phyloP scores from a whole-genome alignment of 1,284 basidiomycete genomes.

The Apiotrichum siamense region DNA sequence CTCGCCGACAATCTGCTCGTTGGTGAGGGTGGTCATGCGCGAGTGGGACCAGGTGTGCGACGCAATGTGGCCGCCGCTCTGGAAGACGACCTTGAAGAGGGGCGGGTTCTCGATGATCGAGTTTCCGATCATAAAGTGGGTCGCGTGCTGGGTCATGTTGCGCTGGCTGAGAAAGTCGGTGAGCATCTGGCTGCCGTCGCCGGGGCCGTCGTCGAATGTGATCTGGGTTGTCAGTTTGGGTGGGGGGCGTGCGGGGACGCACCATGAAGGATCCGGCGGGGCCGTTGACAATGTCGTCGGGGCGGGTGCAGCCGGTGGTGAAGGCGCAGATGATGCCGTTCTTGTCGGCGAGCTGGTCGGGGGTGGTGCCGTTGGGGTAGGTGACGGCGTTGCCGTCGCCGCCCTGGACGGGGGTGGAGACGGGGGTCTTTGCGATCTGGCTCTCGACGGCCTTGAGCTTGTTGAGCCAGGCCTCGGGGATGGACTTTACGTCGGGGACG shows the following conservation, averaged over 20 bases:
- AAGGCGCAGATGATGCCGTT: constrained; percentile 42
- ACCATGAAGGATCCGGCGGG: constrained; percentile 37
- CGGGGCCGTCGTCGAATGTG: constrained; percentile 53
- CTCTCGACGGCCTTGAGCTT: constrained; percentile 14
- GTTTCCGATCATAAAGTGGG: constrained; percentile 49
- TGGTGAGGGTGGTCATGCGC: constrained; percentile 48
- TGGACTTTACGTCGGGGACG: constrained; percentile 9
- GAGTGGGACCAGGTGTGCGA: not conserved
- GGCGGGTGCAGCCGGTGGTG: constrained; percentile 35
- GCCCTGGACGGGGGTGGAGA: not conserved
- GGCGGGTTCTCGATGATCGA: not conserved
- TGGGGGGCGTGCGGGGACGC: constrained; percentile 9
- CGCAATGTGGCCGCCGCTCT: not conserved
- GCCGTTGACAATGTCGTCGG: constrained; percentile 27
- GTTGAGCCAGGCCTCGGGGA: constrained; percentile 26
- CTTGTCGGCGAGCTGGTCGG: constrained; percentile 3
- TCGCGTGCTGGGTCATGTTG: constrained; percentile 50
- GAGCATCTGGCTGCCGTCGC: constrained; percentile 48
- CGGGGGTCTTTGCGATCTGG: constrained; percentile 8
- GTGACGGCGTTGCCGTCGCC: constrained; percentile 16
- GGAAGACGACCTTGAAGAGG: not conserved
- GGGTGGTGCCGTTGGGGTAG: constrained; percentile 14
- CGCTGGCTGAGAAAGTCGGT: constrained; percentile 51
- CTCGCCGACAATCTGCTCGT: constrained; percentile 55
- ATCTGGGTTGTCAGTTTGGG: constrained; percentile 18